Conservation (phyloP, 148 eudicot genomes). For the Pouteria glomerata region DNA sequence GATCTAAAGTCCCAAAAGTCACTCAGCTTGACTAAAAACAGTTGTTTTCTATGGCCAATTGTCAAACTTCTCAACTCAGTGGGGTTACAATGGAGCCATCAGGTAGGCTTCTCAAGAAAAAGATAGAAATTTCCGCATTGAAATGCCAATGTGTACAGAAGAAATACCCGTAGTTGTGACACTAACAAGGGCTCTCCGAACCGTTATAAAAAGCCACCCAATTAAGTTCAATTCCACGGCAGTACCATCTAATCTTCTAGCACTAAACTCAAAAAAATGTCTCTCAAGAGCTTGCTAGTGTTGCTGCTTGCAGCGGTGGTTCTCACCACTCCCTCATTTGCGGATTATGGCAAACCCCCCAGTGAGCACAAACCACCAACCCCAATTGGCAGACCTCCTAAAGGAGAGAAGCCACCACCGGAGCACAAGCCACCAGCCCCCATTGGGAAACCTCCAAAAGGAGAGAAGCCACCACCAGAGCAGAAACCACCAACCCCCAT, state of each 20-base stretch:
- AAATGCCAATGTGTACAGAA: too few relatives aligned
- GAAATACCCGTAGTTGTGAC: background rate
- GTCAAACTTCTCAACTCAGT: conserved; percentile 8
- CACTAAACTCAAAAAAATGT: background rate
- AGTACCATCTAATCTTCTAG: background rate
- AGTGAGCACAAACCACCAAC: too few relatives aligned
- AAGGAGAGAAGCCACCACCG: too few relatives aligned
- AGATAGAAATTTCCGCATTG: background rate
- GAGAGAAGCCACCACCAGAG: too few relatives aligned
- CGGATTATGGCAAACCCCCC: conserved; percentile 1
- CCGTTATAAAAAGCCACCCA: background rate
- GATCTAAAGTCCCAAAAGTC: too few relatives aligned
- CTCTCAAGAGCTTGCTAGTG: background rate
- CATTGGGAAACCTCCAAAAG: too few relatives aligned
- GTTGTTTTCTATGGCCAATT: too few relatives aligned
- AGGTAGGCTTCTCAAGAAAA: background rate
- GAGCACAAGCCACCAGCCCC: too few relatives aligned
- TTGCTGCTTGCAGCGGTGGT: background rate
- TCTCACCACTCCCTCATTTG: conserved; percentile 1
- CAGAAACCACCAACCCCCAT: too few relatives aligned
- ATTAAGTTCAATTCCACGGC: background rate
- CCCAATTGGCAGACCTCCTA: too few relatives aligned
- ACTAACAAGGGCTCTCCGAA: background rate
- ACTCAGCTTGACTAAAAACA: background rate
- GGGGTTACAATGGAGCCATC: background rate